phyloP scores from a whole-genome alignment of 768 basidiomycete genomes.

The Cyclocybe aegerita region DNA sequence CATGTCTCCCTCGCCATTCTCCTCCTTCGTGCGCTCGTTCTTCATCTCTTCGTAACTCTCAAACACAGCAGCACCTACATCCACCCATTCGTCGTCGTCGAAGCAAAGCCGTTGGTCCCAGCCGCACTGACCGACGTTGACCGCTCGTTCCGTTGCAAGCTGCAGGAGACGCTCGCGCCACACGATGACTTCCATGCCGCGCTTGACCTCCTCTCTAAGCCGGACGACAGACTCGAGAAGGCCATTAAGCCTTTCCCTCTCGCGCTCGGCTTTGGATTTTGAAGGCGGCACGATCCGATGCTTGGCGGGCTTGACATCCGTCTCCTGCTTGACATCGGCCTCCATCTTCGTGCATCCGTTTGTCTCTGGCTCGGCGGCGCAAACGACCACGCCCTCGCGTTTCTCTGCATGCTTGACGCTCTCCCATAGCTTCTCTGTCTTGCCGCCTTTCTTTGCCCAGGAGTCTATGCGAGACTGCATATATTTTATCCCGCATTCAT shows the following conservation, averaged over 20 bases:
- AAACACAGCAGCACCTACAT: conserved; percentile 63
- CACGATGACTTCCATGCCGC: conserved; percentile 63
- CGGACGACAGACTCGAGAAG: conserved; percentile 57
- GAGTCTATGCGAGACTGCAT: conserved; percentile 64
- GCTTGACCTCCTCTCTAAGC: conserved; percentile 64
- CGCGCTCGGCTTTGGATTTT: conserved; percentile 52
- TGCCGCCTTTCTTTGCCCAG: conserved; percentile 64
- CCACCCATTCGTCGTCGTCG: conserved; percentile 78
- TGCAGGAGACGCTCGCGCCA: conserved; percentile 72
- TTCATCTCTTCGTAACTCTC: conserved; percentile 63
- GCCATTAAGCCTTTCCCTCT: conserved; percentile 51
- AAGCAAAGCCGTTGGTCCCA: conserved; percentile 87
- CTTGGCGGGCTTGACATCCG: conserved; percentile 13
- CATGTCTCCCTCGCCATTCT: conserved; percentile 35
- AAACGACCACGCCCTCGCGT: conserved; percentile 68
- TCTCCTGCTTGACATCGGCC: conserved; percentile 19
- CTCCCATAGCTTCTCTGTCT: conserved; percentile 69
- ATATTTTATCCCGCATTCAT: conserved; percentile 79
- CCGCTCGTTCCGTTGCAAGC: conserved; percentile 66
- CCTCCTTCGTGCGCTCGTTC: conserved; percentile 34
- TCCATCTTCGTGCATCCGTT: conserved; percentile 12
- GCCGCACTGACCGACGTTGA: conserved; percentile 71
- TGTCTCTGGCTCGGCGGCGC: conserved; percentile 29
- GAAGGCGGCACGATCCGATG: conserved; percentile 27
- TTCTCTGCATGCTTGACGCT: conserved; percentile 67